Base-by-base conservation (phyloP, 208 protist species). In the Acanthamoeba rhysodes region DNA sequence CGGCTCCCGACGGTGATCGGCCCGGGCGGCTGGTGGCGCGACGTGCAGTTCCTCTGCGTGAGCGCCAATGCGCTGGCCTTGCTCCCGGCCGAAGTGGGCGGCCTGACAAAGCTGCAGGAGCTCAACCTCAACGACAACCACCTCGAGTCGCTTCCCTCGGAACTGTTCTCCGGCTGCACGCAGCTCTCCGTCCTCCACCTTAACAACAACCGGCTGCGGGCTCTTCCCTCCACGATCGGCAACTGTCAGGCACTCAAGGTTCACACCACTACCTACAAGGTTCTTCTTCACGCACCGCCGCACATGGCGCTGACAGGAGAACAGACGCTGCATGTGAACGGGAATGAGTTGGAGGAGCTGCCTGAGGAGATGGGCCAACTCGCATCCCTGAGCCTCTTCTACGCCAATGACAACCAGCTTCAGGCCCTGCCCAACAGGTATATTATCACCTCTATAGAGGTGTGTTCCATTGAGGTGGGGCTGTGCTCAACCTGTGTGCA, bases 71-170 rank as follows among this genome's bases (percentile, higher is more conserved):
- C 66, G 29, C 66, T 72, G n/a, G 66, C 9, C 10, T 72, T n/a
- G 24, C 66, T 72, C 9, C 66, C 66, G 29, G 16, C 66, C 29
- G 66, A 32, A n/a, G 29, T 72, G 66, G 66, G 66, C 66, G 29
- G 66, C 29, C 66, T 72, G 66, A 9, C 66, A 9, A 72, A 37
- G 29, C 66, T 87, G 37, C 37, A 87, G 32, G 78, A 87, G 78
- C 78, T 87, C 78, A 87, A 87, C 78, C 78, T 87, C 78, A 87
- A 59, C 78, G 78, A 87, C 78, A 87, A 87, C 37, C 41, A n/a
- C 12, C 78, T 87, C 48, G 48, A 87, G 34, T n/a, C n/a, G 14
- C 78, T 87, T 24, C 78, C 78, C 22, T 24, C 41, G 10, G 78
- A 87, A 20, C 50, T 87, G 6, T 87, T 87, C 18, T 29, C 50